Evolutionary conservation across 148 eudicot species (phyloP).

Genomic region (Salicornia ramosissima): DNA sequence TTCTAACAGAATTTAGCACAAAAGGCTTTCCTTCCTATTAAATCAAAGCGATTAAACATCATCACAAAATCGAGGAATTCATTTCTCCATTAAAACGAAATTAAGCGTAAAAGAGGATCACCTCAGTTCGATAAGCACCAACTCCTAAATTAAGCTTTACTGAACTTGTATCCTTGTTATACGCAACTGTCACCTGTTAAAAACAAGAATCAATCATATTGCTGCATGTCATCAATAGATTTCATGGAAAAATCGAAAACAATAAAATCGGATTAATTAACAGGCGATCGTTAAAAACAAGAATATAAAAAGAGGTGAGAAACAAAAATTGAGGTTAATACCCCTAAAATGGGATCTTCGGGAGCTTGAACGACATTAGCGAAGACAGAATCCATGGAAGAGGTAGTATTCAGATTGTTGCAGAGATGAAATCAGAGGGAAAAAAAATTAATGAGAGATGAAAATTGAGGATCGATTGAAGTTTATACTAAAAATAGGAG

Average conservation of each 20-base stretch:
- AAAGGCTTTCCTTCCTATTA: slow-evolving; percentile 96
- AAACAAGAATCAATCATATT: background rate
- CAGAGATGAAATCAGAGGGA: background rate
- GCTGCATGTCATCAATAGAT: too few species aligned
- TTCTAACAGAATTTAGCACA: slow-evolving; percentile 77
- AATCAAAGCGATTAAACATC: background rate
- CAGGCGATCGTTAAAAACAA: background rate
- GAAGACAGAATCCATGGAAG: slow-evolving; percentile 47
- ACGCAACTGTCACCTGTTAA: slow-evolving; percentile 71
- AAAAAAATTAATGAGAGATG: background rate
- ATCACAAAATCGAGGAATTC: background rate
- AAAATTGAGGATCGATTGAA: background rate
- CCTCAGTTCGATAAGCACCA: slow-evolving; percentile 88
- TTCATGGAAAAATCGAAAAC: too few species aligned
- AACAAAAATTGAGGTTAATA: slow-evolving; percentile 13
- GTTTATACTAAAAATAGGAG: background rate
- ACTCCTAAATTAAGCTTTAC: slow-evolving; percentile 69
- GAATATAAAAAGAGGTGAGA: background rate
- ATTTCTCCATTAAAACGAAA: background rate
- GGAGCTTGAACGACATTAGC: slow-evolving; percentile 57
- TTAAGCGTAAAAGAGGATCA: slow-evolving; percentile 9
- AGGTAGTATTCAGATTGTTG: background rate
- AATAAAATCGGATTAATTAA: background rate
- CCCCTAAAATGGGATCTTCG: slow-evolving; percentile 78
- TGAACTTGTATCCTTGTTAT: slow-evolving; percentile 64